A percentile compares a stretch with the other conserved stretches of the same genome.
phyloP scores from a whole-genome alignment of 1,284 basidiomycete genomes.

The Microbotryum violaceum region DNA sequence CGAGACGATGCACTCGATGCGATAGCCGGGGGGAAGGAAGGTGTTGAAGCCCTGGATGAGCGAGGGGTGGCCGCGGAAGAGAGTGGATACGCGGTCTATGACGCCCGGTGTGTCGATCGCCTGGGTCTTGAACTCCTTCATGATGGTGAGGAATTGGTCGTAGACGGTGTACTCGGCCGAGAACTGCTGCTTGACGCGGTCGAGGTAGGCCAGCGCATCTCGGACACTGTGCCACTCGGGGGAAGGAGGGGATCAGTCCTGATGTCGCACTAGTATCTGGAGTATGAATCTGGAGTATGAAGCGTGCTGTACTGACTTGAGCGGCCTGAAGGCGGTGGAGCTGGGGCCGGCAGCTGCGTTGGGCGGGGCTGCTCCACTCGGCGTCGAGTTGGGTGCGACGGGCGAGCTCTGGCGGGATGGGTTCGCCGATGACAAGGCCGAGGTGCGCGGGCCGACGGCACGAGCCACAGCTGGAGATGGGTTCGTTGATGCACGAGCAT shows the following conservation, averaged over 20 bases:
- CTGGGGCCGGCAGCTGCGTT: no score
- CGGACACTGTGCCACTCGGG: constrained; percentile 6
- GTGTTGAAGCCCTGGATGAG: constrained; percentile 99
- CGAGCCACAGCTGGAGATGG: no score
- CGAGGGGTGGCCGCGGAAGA: constrained; percentile 86
- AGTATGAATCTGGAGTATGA: no score
- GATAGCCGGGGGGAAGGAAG: constrained; percentile 91
- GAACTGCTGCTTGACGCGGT: constrained; percentile 32
- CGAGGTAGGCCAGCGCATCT: constrained; percentile 25
- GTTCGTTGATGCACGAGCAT: no score
- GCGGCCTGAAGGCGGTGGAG: constrained; percentile 20
- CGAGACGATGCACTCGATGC: constrained; percentile 76
- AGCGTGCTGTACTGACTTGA: constrained; percentile 7
- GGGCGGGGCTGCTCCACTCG: constrained; percentile 35
- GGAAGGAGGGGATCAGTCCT: no score
- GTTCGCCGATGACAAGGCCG: no score
- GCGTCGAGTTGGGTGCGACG: constrained; percentile 80
- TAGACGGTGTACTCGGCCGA: constrained; percentile 31
- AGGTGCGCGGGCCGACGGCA: no score
- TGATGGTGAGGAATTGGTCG: constrained; percentile 55
- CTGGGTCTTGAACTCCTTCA: constrained; percentile 93
- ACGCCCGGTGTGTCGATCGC: constrained; percentile 98
- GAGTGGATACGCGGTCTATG: constrained; percentile 88
- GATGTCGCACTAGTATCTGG: no score
- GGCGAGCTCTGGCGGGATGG: constrained; percentile 40